Percentiles rank a stretch among this genome's conserved stretches.
Evolutionary conservation across 148 eudicot species (phyloP).

Genomic region (Persicaria tinctoria): DNA sequence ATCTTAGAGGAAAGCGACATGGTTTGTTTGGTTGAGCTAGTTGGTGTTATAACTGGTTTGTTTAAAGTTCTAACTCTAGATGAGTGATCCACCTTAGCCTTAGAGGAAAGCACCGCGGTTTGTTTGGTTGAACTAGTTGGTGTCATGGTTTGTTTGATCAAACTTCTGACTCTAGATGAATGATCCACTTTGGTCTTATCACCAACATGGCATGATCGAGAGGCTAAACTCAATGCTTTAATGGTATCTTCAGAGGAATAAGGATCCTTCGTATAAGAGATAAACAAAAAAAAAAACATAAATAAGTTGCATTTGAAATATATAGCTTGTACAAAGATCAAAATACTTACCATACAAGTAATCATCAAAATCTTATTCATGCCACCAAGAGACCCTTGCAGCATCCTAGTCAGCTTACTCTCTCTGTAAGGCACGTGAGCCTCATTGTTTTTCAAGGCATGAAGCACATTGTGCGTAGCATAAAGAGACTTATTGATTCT

Average conservation of each 20-base stretch:
- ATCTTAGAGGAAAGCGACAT: constrained; percentile 33
- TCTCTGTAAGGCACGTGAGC: constrained; percentile 78
- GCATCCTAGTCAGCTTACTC: constrained; percentile 64
- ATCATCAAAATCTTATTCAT: constrained; percentile 46
- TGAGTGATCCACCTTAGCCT: constrained; percentile 27
- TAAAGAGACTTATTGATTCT: constrained; percentile 59
- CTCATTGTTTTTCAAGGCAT: constrained; percentile 67
- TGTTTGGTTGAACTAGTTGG: constrained; percentile 19
- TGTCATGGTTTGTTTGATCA: constrained; percentile 20
- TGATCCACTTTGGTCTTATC: constrained; percentile 29
- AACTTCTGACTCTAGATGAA: constrained; percentile 30
- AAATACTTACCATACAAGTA: constrained; percentile 57
- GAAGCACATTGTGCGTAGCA: constrained; percentile 64
- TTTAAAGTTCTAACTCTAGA: constrained; percentile 29
- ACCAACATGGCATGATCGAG: constrained; percentile 55
- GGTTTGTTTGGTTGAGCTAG: constrained; percentile 18
- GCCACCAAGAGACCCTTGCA: constrained; percentile 88
- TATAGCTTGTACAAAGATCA: not conserved
- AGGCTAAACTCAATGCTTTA: constrained; percentile 52
- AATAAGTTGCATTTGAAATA: not conserved
- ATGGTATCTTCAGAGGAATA: constrained; percentile 61
- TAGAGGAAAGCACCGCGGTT: not conserved
- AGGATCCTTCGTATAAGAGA: constrained; percentile 44
- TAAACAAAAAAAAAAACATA: not conserved
- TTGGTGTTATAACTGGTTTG: constrained; percentile 17